These are phyloP conservation scores for Lentithecium fluviatile DNA, from an alignment of 495 filamentous ascomycete genomes.

Conservation along the genomic window DNA sequence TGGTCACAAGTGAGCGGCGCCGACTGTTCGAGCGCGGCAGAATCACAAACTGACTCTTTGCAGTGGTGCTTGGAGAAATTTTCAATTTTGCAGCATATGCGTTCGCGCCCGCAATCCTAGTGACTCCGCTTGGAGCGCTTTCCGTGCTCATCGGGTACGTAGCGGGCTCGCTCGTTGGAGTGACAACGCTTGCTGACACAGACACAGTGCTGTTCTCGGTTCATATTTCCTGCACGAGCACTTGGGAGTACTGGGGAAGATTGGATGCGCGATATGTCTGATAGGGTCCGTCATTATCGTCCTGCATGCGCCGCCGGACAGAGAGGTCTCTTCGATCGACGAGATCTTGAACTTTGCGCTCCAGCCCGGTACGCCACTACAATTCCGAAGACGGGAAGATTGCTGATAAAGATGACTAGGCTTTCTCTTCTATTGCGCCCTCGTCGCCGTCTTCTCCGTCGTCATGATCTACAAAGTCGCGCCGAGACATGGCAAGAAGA, in stretches of 20 bases:
- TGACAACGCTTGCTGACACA: constrained; percentile 39
- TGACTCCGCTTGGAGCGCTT: constrained; percentile 89
- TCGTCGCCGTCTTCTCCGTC: constrained; percentile 75
- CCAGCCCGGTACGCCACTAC: constrained; percentile 64
- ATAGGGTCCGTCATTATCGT: constrained; percentile 97
- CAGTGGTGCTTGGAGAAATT: constrained; percentile 80
- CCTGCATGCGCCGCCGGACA: constrained; percentile 91
- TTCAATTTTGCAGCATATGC: constrained; percentile 98
- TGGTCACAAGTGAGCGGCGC: constrained; percentile 66
- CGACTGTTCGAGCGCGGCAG: background rate
- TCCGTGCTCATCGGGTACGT: constrained; percentile 85
- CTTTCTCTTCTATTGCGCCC: constrained; percentile 78
- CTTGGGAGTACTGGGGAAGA: constrained; percentile 82
- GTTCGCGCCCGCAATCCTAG: constrained; percentile 94
- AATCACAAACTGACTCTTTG: constrained; percentile 41
- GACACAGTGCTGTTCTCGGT: constrained; percentile 74
- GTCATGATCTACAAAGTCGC: constrained; percentile 96
- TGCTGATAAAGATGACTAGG: constrained; percentile 50
- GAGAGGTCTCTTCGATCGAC: constrained; percentile 82
- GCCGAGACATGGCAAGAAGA: constrained; percentile 85
- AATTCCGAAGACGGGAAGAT: background rate
- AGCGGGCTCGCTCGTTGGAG: background rate
- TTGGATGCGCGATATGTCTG: constrained; percentile 93
- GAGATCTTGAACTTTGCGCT: constrained; percentile 86
- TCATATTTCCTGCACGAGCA: constrained; percentile 91